Evolutionary conservation across 768 basidiomycete species (phyloP), one percentile per base, ranked within the genome.

Genomic region (Fistulinella prunicolor): DNA sequence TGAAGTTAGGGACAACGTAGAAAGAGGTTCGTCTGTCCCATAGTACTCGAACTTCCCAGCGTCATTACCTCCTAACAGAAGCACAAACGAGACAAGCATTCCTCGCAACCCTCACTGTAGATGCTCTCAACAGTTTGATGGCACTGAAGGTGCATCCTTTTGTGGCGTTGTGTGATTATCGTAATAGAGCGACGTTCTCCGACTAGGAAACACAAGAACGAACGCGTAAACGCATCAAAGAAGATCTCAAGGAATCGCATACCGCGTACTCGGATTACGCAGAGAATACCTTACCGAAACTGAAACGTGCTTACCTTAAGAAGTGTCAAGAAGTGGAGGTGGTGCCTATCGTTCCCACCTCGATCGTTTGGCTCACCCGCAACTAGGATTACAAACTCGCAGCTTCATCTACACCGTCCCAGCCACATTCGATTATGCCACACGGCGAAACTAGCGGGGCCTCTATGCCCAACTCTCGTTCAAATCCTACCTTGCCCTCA

Each of bases 281-380:
- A 10, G 89, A 91, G 61, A 81, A 75, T 46, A 72, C 77, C n/a
- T 73, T 94, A 9, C 93, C 93, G 1, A 86, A 82, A 58, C 69
- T 94, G 44, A 94, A 91, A 71, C 75, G 81, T 42, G 69, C 76
- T 35, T 96, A 96, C 63, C 66, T 80, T 20, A 90, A 85, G 71
- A 94, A 90, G 67, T 91, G 89, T 62, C 81, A 85, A 41, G 91
- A 94, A 56, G 84, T 88, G 7, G 94, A 95, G 76, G 93, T 90
- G 53, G 56, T 24, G 24, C 36, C 34, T 28, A 6, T 40, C 14
- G 20, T 14, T 39, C 40, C 38, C 38, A 9, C 46, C 47, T 38
- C 39, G 12, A 24, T 53, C 49, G 14, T 42, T 43, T 41, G 13
- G 32, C 50, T 53, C 42, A 59, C 40, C 39, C 29, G 6, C 41